Base-by-base conservation (phyloP, 139 green algal genomes). In the Chlorella sp. region DNA sequence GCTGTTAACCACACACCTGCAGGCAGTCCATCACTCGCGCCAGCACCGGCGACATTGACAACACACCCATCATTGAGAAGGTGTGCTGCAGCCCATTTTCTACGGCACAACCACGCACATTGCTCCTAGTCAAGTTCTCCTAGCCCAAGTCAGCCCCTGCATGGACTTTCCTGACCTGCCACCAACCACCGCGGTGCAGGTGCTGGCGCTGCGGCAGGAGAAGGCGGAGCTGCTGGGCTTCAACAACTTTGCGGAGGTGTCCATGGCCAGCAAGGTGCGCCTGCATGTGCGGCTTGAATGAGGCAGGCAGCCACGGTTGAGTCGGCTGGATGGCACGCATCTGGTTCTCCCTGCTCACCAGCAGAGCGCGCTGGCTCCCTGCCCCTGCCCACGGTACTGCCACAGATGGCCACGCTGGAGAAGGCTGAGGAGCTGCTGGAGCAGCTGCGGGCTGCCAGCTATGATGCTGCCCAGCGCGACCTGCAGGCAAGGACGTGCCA, bases 141-240 rank as follows among this genome's bases (percentile, higher is more conserved):
- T n/a, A n/a, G n/a, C n/a, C n/a, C n/a, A n/a, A n/a, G n/a, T n/a
- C n/a, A n/a, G n/a, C n/a, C n/a, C n/a, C n/a, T n/a, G n/a, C n/a
- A n/a, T n/a, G n/a, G n/a, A n/a, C n/a, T n/a, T n/a, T n/a, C n/a
- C n/a, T n/a, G n/a, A n/a, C n/a, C n/a, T n/a, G n/a, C n/a, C n/a
- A n/a, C n/a, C n/a, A n/a, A n/a, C n/a, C n/a, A 16, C 65, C 23
- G 64, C 28, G 18, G 34, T 63, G 89, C 70, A 94, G 76, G 76
- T 95, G 38, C 92, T 99, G 73, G 55, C 82, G 15, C 91, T 99
- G 65, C 88, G 93, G 25, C 87, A 92, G 72, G 94, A 98, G 91
- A 98, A 98, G 91, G 93, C 97, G 0, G 21, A 94, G 90, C 92
- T 99, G 81, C 93, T 99, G 65, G 97, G 97, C 38, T 99, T 93